Base-by-base conservation (phyloP, 305 asterid species). In the Fraxinus paxiana region DNA sequence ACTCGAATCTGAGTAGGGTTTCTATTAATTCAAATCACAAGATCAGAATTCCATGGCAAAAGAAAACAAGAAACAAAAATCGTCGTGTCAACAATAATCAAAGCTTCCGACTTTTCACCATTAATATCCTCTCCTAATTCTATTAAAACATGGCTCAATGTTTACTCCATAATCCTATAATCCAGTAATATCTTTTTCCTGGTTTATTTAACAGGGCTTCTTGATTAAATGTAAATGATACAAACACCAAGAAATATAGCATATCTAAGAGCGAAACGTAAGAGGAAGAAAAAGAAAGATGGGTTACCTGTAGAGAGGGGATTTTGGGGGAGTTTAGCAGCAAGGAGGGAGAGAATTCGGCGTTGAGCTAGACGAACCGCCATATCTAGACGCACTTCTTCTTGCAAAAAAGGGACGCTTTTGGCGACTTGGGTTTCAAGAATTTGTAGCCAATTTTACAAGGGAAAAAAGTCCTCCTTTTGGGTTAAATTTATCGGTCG, bases 281-380 rank as follows among this genome's bases (percentile, higher is more conserved):
- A 56, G 30, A 22, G 51, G 69, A 7, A 22, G 69, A 4, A 24
- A 79, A 37, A 54, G 78, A 0, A 54, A 30, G 15, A 26, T 67
- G 33, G 30, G 31, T 69, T 88, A 94, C 98, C 97, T 86, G 38
- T 48, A 26, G 86, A 59, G 75, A 77, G 61, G 61, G 71, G 84
- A 26, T 84, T 56, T 35, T 74, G 87, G 28, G 84, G 84, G 24
- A 77, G 75, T 22, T 77, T 83, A 15, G 92, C 75, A 73, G 90
- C 84, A 54, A 94, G 75, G 76, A 86, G 88, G 77, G 94, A 89
- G 48, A 94, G 82, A 80, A 90, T 70, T 9, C 97, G 90, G 38
- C 80, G 79, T 5, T 80, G 86, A 5, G 84, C 35, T 65, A 77
- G 85, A 51, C 95, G 91, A 77, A 90, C 88, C 84, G 97, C 93